phyloP scores from a whole-genome alignment of 768 basidiomycete species.

The Pulveroboletus sp. region DNA sequence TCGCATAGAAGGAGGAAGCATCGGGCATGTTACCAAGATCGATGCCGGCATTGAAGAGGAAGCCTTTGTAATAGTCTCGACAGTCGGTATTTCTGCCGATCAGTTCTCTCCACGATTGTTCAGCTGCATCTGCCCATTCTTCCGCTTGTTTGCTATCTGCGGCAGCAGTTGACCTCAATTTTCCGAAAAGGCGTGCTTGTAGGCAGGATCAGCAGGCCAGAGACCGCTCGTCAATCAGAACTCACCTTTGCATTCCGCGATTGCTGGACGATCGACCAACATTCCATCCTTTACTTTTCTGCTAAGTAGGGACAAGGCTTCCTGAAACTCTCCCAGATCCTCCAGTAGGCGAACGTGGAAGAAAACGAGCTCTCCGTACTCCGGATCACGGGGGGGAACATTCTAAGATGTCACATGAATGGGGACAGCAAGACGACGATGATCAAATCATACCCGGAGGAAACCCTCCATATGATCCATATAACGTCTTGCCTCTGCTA shows the following conservation, averaged over 20 bases:
- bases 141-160: conserved; percentile 9
- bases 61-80: conserved; percentile 74
- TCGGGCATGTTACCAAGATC: conserved; percentile 49
- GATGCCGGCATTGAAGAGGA: conserved; percentile 60
- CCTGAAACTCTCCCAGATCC: conserved; percentile 57
- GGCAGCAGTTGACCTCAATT: conserved; percentile 32
- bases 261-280: conserved; percentile 66
- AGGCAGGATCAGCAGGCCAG: conserved; percentile 4
- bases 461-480: conserved; percentile 67
- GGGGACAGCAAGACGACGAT: background rate
- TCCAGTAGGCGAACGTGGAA: conserved; percentile 74
- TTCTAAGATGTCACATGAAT: conserved; percentile 42
- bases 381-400: conserved; percentile 71
- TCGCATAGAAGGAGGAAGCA: background rate
- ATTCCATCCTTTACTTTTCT: conserved; percentile 54
- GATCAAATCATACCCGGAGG: conserved; percentile 50
- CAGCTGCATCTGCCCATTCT: conserved; percentile 59
- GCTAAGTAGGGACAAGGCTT: conserved; percentile 63
- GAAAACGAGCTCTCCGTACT: conserved; percentile 77
- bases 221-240: background rate
- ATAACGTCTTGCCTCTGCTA: conserved; percentile 62
- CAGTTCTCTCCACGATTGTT: conserved; percentile 73
- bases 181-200: conserved; percentile 74
- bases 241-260: conserved; percentile 66
- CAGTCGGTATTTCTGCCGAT: conserved; percentile 85